Evolutionary conservation across 192 early-diverging fungal genomes (phyloP).

Genomic region (Spizellomyces sp.): DNA sequence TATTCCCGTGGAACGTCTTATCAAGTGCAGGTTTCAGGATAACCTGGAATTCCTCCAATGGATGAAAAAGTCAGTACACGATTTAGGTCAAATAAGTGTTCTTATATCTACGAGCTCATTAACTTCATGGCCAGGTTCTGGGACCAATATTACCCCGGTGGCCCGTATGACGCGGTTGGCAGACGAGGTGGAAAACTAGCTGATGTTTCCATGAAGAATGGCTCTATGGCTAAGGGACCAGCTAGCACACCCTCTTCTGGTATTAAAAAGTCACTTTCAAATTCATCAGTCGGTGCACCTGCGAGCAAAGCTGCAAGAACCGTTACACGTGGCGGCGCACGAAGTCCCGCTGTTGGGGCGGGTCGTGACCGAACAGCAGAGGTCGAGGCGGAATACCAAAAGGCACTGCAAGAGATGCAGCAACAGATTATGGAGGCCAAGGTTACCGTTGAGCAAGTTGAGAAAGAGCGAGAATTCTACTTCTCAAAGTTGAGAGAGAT

Average conservation of each 20-base stretch:
- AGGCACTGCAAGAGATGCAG: constrained; percentile 73
- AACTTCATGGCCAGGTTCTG: constrained; percentile 61
- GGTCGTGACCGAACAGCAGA: constrained; percentile 27
- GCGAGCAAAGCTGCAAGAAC: not conserved
- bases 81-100: not conserved
- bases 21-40: constrained; percentile 98
- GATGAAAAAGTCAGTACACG: constrained; percentile 66
- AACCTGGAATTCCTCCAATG: constrained; percentile 98
- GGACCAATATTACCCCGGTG: constrained; percentile 87
- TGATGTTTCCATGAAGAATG: not conserved
- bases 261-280: constrained; percentile 5
- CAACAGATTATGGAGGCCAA: constrained; percentile 80
- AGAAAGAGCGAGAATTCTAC: constrained; percentile 98
- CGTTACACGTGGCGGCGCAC: not conserved
- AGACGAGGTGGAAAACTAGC: constrained; percentile 54
- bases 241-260: constrained; percentile 15
- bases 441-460: constrained; percentile 84
- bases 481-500: constrained; percentile 93
- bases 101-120: not conserved
- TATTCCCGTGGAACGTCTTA: constrained; percentile 85
- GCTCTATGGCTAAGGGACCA: not conserved
- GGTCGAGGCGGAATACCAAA: constrained; percentile 56
- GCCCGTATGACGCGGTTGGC: constrained; percentile 77
- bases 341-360: constrained; percentile 9
- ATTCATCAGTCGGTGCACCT: constrained; percentile 9